A percentile compares a stretch with the other conserved stretches of the same genome.
phyloP scores from a whole-genome alignment of 1,284 basidiomycete species.

The Papiliotrema fonsecae region DNA sequence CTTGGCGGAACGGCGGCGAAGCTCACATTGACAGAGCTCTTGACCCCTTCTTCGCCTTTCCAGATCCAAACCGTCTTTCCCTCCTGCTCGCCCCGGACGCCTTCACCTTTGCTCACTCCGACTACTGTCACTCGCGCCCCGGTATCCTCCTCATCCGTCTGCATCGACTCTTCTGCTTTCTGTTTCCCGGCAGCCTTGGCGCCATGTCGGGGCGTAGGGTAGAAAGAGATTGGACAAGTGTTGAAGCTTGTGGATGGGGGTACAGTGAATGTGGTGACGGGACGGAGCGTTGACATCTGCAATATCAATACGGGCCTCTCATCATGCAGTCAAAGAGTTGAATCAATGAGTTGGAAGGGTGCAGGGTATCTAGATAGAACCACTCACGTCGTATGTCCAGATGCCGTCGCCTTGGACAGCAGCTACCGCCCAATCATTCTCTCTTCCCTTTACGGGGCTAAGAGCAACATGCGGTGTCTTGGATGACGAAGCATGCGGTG shows the following conservation, averaged over 20 bases:
- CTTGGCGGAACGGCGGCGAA: no score
- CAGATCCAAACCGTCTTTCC: constrained; percentile 37
- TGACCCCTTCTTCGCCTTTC: constrained; percentile 38
- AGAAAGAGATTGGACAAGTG: constrained; percentile 36
- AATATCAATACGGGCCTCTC: no score
- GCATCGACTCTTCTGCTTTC: constrained; percentile 9
- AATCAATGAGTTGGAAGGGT: no score
- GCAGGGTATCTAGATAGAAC: not conserved
- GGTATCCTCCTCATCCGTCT: constrained; percentile 6
- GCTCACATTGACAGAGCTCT: constrained; percentile 20
- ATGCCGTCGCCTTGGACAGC: constrained; percentile 47
- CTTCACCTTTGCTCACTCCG: constrained; percentile 25
- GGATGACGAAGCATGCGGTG: constrained; percentile 36
- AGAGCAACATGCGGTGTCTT: constrained; percentile 34
- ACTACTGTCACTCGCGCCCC: constrained; percentile 29
- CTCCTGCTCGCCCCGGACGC: constrained; percentile 16
- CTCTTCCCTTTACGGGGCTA: constrained; percentile 32
- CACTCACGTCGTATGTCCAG: constrained; percentile 48
- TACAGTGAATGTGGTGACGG: constrained; percentile 44
- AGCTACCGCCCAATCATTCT: constrained; percentile 34
- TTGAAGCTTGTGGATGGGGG: constrained; percentile 41
- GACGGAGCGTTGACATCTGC: constrained; percentile 41
- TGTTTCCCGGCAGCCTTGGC: constrained; percentile 10
- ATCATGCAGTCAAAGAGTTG: no score
- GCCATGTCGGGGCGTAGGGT: constrained; percentile 2